A percentile compares a stretch with the other conserved stretches of the same genome.
Evolutionary conservation across 495 filamentous ascomycete genomes (phyloP).

Genomic region (Podospora tetraspora): DNA sequence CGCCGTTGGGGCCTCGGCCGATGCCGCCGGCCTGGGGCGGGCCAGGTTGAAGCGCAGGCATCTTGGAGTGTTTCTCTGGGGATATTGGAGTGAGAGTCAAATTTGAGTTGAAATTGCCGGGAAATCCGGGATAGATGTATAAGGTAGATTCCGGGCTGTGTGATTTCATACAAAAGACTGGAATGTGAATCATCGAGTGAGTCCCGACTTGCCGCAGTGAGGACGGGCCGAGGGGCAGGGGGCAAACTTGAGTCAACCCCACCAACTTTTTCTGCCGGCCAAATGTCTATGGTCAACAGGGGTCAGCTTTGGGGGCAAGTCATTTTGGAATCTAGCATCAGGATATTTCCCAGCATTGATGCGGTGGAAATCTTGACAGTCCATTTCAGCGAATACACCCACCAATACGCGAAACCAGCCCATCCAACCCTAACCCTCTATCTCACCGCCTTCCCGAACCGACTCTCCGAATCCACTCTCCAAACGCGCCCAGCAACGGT

Average conservation of each 20-base stretch:
- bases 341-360: neutral
- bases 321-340: neutral
- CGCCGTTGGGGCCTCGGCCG: conserved; percentile 2
- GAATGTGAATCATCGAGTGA: neutral
- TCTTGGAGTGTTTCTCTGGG: conserved; percentile 5
- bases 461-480: neutral
- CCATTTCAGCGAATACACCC: neutral
- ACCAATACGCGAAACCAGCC: neutral
- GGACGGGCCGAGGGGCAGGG: neutral
- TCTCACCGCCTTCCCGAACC: neutral
- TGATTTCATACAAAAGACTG: neutral
- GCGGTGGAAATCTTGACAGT: neutral
- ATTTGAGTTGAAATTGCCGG: neutral
- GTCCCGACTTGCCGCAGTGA: neutral
- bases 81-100: too few relatives aligned
- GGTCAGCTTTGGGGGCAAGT: neutral
- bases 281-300: neutral
- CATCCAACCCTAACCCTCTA: neutral
- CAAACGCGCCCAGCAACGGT: neutral
- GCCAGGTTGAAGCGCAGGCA: conserved; percentile 26
- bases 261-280: conserved; percentile 13
- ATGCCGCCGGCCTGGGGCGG: conserved; percentile 12
- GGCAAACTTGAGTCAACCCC: conserved; percentile 8
- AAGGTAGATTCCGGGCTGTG: neutral
- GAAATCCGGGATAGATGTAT: neutral